Evolutionary conservation across 495 filamentous ascomycete genomes (phyloP).

Genomic region (Schizothecium vesticola): DNA sequence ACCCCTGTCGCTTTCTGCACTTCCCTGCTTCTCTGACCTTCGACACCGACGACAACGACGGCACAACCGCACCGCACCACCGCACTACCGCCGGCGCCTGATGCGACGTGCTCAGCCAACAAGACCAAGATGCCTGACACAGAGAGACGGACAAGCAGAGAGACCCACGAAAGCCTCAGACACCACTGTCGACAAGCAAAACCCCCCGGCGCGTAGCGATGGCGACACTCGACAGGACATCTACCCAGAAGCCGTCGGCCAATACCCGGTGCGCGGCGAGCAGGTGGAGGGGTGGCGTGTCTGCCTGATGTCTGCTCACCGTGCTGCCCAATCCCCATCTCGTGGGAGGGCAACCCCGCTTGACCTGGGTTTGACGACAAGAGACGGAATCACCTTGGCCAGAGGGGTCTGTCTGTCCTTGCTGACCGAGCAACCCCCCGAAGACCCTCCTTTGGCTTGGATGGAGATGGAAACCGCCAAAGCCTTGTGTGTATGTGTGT

Average conservation of each 20-base stretch:
- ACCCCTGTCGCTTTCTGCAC: background rate
- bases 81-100: background rate
- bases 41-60: background rate
- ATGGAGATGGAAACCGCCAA: background rate
- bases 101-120: background rate
- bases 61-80: background rate
- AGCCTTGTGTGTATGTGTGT: background rate
- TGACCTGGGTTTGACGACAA: background rate
- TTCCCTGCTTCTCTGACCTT: slow-evolving; percentile 4
- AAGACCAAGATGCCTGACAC: background rate
- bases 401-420: background rate
- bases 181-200: background rate
- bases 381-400: background rate
- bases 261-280: background rate
- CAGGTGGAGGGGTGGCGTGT: slow-evolving; percentile 12
- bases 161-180: background rate
- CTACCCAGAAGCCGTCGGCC: background rate
- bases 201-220: background rate
- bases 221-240: background rate
- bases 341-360: background rate
- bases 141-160: background rate
- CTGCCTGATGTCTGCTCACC: slow-evolving; percentile 15
- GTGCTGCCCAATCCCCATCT: background rate
- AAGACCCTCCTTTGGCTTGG: background rate
- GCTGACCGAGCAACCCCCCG: slow-evolving; percentile 10